Conservation (phyloP, 2,329 filamentous ascomycete genomes). For the Paecilomyces sp. region DNA sequence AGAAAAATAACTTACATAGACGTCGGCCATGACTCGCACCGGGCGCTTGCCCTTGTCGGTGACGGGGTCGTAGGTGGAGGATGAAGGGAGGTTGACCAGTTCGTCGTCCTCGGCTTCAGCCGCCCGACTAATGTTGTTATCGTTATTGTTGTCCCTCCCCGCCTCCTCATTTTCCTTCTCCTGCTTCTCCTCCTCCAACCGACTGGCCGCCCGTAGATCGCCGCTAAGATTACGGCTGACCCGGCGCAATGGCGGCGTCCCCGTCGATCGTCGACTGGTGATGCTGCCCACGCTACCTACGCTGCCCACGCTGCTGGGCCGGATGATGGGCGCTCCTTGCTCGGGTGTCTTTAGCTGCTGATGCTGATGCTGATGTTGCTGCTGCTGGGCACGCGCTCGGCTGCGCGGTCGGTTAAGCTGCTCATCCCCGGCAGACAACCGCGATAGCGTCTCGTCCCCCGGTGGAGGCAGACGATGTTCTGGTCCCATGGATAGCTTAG, state of each 20-base stretch:
- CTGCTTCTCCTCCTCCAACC: conserved; percentile 32
- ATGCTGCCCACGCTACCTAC: conserved; percentile 27
- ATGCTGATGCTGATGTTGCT: background rate
- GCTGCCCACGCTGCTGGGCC: conserved; percentile 46
- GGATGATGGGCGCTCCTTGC: background rate
- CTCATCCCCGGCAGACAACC: background rate
- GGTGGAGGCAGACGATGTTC: background rate
- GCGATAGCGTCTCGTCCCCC: background rate
- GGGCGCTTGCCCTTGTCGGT: conserved; percentile 83
- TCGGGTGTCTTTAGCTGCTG: background rate
- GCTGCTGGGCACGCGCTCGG: background rate
- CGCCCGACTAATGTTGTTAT: conserved; percentile 16
- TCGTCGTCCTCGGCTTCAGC: conserved; percentile 1
- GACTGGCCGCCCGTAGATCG: conserved; percentile 65
- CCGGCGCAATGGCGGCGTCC: conserved; percentile 65
- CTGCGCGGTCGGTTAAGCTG: background rate
- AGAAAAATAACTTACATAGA: conserved; percentile 66
- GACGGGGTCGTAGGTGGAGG: conserved; percentile 62
- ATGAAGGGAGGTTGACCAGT: conserved; percentile 31
- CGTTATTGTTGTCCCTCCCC: conserved; percentile 41
- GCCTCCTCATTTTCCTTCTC: conserved; percentile 16
- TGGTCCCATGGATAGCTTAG: background rate
- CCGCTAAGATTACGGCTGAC: conserved; percentile 62
- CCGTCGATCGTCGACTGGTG: conserved; percentile 29
- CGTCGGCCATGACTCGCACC: conserved; percentile 80